These are phyloP conservation scores for Malus orientalis DNA, from an alignment of 306 rosid genomes.

Conservation along the genomic window DNA sequence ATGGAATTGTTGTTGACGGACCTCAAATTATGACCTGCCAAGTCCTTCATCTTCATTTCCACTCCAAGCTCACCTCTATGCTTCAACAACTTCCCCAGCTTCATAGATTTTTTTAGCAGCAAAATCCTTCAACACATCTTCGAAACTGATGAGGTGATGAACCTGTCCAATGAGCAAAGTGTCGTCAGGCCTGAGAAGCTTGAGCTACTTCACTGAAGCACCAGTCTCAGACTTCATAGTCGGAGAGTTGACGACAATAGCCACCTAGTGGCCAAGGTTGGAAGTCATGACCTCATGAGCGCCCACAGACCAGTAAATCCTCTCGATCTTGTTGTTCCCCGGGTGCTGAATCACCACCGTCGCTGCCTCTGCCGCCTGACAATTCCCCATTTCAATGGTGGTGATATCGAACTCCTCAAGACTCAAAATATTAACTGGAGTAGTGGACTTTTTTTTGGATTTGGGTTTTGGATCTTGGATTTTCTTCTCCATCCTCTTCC, in stretches of 20 bases:
- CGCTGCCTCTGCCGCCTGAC: constrained; percentile 89
- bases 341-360: constrained; percentile 78
- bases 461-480: too few relatives aligned
- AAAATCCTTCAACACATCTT: constrained; percentile 92
- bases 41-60: constrained; percentile 35
- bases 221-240: constrained; percentile 46
- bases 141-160: constrained; percentile 70
- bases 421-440: background rate
- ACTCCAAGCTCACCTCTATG: constrained; percentile 43
- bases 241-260: constrained; percentile 42
- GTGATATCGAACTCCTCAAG: background rate
- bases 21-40: constrained; percentile 25
- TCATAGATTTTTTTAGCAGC: constrained; percentile 75
- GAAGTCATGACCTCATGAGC: constrained; percentile 63
- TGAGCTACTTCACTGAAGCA: constrained; percentile 55
- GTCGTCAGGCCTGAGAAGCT: constrained; percentile 87
- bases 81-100: constrained; percentile 62
- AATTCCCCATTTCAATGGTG: constrained; percentile 55
- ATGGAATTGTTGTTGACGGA: constrained; percentile 4
- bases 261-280: constrained; percentile 84
- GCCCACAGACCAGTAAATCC: constrained; percentile 69
- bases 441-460: too few relatives aligned
- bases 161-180: constrained; percentile 80
- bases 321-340: constrained; percentile 55
- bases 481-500: too few relatives aligned